A percentile compares a stretch with the other conserved stretches of the same genome.
Conservation (phyloP, 139 green algal species). For the Medakamo hakoo region DNA sequence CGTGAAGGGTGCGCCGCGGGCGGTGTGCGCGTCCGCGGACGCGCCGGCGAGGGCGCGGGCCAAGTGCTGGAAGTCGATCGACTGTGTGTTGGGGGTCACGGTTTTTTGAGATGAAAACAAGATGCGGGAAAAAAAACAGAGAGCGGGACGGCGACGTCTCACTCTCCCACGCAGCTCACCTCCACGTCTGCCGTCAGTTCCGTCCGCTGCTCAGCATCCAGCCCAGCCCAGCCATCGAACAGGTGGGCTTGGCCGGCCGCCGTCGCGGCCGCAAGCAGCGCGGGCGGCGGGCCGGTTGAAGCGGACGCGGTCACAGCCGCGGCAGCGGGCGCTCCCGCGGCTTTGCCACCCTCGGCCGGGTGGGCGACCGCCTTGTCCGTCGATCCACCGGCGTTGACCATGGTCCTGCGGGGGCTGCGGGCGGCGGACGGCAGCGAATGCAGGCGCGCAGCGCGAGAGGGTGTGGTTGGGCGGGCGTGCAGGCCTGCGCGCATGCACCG, state of each 20-base stretch:
- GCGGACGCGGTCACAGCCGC: too few species aligned
- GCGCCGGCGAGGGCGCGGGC: constrained; percentile 29
- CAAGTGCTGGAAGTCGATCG: constrained; percentile 31
- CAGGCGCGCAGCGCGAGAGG: too few species aligned
- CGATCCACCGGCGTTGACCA: too few species aligned
- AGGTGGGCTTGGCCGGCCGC: constrained; percentile 33
- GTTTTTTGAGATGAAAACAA: constrained; percentile 5
- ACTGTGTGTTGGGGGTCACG: too few species aligned
- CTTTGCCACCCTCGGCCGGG: too few species aligned
- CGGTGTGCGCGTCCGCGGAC: constrained; percentile 7
- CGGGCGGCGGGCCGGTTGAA: too few species aligned
- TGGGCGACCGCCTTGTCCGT: too few species aligned
- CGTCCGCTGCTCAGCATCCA: constrained; percentile 19
- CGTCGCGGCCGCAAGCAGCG: constrained; percentile 1
- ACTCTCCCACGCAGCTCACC: constrained; percentile 3
- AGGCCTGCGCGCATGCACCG: too few species aligned
- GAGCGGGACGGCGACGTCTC: not conserved
- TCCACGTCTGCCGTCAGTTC: constrained; percentile 24
- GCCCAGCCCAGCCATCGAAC: constrained; percentile 18
- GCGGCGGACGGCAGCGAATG: too few species aligned
- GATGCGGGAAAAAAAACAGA: constrained; percentile 1
- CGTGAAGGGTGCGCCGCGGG: not conserved
- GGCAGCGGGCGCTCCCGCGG: too few species aligned
- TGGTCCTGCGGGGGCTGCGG: too few species aligned
- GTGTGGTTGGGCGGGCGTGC: too few species aligned